These are phyloP conservation scores for Lasiodiplodia theobromae DNA, from an alignment of 2,329 filamentous ascomycete species.

Conservation along the genomic window DNA sequence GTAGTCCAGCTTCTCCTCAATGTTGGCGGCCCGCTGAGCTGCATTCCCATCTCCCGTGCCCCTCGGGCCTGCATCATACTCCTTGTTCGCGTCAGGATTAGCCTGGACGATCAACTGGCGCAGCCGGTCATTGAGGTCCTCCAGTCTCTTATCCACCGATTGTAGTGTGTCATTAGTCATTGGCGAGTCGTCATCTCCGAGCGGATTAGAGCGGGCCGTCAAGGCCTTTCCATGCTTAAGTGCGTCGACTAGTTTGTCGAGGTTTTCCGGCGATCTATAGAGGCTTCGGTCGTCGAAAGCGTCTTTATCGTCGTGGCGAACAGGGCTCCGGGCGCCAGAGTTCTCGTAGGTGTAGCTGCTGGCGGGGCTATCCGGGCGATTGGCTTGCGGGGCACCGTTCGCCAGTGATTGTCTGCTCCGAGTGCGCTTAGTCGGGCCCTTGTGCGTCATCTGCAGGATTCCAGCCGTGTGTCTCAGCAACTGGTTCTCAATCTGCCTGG, in stretches of 20 bases:
- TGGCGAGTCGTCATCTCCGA: conserved; percentile 37
- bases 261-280: conserved; percentile 72
- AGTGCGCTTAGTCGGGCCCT: conserved; percentile 69
- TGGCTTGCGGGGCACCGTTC: conserved; percentile 39
- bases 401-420: conserved; percentile 43
- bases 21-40: conserved; percentile 33
- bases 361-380: conserved; percentile 74
- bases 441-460: conserved; percentile 89
- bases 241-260: conserved; percentile 58
- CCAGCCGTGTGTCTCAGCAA: conserved; percentile 91
- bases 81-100: conserved; percentile 58
- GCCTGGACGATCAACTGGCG: conserved; percentile 70
- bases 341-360: conserved; percentile 75
- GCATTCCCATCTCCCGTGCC: conserved; percentile 32
- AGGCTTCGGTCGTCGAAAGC: conserved; percentile 80
- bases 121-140: conserved; percentile 71
- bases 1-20: conserved; percentile 71
- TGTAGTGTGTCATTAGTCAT: conserved; percentile 28
- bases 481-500: conserved; percentile 73
- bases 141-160: conserved; percentile 68
- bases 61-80: conserved; percentile 42
- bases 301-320: conserved; percentile 62
- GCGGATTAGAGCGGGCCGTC: conserved; percentile 34
- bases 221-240: conserved; percentile 42
- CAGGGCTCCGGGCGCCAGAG: conserved; percentile 49